Conservation (phyloP, 192 early-diverging fungal species). For the Chytriomyces hyalinus region DNA sequence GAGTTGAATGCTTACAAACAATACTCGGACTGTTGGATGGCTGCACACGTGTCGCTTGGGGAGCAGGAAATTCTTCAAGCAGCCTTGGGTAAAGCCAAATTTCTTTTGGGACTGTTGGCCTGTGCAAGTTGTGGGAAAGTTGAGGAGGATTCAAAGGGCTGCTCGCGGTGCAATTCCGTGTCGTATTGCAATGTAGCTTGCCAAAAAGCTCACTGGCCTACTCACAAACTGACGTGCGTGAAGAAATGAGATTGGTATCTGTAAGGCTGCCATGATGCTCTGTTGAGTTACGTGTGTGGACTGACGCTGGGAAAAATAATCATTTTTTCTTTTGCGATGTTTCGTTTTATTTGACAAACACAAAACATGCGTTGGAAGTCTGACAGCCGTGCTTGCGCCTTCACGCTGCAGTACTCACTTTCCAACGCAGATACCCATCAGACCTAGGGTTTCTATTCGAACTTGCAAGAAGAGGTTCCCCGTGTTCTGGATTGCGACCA, state of each 20-base stretch:
- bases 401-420: too few relatives aligned
- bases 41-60: conserved; percentile 41
- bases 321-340: too few relatives aligned
- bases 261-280: too few relatives aligned
- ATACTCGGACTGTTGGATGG: conserved; percentile 36
- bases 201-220: conserved; percentile 39
- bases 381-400: too few relatives aligned
- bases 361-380: too few relatives aligned
- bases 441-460: too few relatives aligned
- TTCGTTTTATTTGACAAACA: too few relatives aligned
- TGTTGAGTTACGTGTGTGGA: too few relatives aligned
- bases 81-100: conserved; percentile 19
- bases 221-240: conserved; percentile 21
- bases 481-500: too few relatives aligned
- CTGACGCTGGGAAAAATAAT: too few relatives aligned
- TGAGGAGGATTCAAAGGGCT: conserved; percentile 29
- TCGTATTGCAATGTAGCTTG: conserved; percentile 42
- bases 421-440: too few relatives aligned
- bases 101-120: neutral
- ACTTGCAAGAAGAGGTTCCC: too few relatives aligned
- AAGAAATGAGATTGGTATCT: neutral
- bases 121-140: conserved; percentile 1
- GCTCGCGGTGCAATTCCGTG: conserved; percentile 36
- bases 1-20: neutral
- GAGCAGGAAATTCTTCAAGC: conserved; percentile 42